Base-by-base conservation (phyloP, 2,329 filamentous ascomycete species). In the Xylariaceae sp. region DNA sequence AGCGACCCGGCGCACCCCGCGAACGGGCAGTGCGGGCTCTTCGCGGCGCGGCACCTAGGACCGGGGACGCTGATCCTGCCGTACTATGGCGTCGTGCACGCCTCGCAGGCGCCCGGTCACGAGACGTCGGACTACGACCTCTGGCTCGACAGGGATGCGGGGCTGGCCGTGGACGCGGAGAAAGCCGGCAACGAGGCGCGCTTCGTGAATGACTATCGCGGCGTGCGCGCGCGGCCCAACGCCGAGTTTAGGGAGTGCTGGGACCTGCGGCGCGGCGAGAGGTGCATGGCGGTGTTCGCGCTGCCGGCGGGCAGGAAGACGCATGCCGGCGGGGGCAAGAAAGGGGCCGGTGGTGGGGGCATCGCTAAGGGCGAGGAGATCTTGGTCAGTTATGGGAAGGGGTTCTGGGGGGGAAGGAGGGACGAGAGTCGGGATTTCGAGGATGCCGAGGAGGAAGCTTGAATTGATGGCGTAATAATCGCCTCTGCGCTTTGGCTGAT, bases 181-280 rank as follows among this genome's bases (percentile, higher is more conserved):
- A 68, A 67, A 40, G 72, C 71, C 50, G 86, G 86, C 10, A 89
- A 88, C 65, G 86, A 89, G 73, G 85, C 82, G 1, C 75, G 86
- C 9, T 89, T 87, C 63, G 79, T 88, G 44, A 89, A 89, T 66
- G 86, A 89, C 70, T 89, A 85, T 64, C 76, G 86, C 6, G 85
- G 86, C 2, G 77, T 88, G 1, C 73, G 74, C 12, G 74, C 72
- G 47, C 71, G 77, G 55, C 75, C 82, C 1, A 86, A 86, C 57
- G 82, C 82, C 6, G 83, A 86, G 73, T 88, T 87, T 63, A 75
- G 74, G 42, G 80, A 82, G 60, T 80, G 79, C 2, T 87, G 83
- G 82, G 82, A 85, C 69, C 70, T 71, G 62, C 69, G 76, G 20
- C 77, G 74, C 46, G 74, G 76, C 3, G 77, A 86, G 73, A 74